Conservation (phyloP, 2,329 filamentous ascomycete species). For the Colletotrichum eremochloae region DNA sequence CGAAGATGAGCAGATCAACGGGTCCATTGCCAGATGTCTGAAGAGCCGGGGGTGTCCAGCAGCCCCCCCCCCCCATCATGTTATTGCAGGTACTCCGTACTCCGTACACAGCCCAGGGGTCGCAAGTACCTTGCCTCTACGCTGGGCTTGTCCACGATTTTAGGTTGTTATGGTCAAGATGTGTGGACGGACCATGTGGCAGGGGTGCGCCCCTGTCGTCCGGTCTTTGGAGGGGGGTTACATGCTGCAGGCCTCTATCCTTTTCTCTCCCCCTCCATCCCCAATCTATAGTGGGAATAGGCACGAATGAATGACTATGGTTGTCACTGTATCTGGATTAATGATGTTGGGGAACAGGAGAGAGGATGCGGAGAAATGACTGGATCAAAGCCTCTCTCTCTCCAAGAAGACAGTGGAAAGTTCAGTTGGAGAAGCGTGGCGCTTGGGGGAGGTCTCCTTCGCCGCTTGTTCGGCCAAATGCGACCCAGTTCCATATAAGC, state of each 20-base stretch:
- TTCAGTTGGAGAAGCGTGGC: constrained; percentile 6
- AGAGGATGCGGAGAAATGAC: constrained; percentile 28
- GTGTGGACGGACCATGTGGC: constrained; percentile 37
- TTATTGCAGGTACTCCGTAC: constrained; percentile 34
- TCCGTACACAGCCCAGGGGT: constrained; percentile 31
- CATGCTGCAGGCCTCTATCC: constrained; percentile 24
- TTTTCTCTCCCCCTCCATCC: background rate
- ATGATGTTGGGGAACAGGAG: constrained; percentile 34
- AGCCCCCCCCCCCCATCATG: constrained; percentile 13
- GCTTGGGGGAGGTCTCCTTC: background rate
- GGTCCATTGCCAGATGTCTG: constrained; percentile 38
- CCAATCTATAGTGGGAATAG: constrained; percentile 5
- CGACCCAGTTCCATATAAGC: background rate
- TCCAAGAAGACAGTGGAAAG: constrained; percentile 2
- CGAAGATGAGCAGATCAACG: constrained; percentile 43
- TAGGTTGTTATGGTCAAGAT: constrained; percentile 41
- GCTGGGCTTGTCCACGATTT: constrained; percentile 40
- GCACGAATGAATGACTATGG: constrained; percentile 5
- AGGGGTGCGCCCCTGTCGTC: constrained; percentile 28
- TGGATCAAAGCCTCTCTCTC: background rate
- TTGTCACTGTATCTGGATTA: constrained; percentile 4
- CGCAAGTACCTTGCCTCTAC: constrained; percentile 36
- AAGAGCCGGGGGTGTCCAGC: constrained; percentile 34
- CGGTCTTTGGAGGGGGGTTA: constrained; percentile 35
- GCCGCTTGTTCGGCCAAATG: constrained; percentile 11